These are phyloP conservation scores for Boletus patriciae DNA, from an alignment of 768 basidiomycete species.

Conservation along the genomic window DNA sequence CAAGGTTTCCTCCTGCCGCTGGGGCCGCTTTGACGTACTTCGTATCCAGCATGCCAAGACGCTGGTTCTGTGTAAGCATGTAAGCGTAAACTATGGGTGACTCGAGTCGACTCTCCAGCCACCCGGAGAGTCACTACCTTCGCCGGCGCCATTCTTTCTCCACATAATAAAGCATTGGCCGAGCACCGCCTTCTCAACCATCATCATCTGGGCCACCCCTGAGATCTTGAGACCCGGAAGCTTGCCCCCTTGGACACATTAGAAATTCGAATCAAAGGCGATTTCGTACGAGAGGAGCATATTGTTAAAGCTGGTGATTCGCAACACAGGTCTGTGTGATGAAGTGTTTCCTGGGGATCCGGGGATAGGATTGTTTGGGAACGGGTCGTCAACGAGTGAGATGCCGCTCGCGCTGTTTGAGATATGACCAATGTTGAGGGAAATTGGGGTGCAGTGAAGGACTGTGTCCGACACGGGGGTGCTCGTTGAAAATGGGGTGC, in stretches of 20 bases:
- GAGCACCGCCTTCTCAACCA: slow-evolving; percentile 69
- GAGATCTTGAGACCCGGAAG: slow-evolving; percentile 30
- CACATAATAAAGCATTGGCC: slow-evolving; percentile 83
- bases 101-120: neutral
- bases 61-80: too few relatives aligned
- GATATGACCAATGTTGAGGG: slow-evolving; percentile 57
- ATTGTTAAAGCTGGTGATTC: slow-evolving; percentile 66
- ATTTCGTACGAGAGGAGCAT: slow-evolving; percentile 76
- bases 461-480: slow-evolving; percentile 53
- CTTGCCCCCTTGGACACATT: slow-evolving; percentile 76
- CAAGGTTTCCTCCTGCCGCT: too few relatives aligned
- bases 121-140: slow-evolving; percentile 46
- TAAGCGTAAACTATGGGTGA: too few relatives aligned
- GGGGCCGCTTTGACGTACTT: too few relatives aligned
- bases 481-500: slow-evolving; percentile 67
- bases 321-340: slow-evolving; percentile 40
- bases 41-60: too few relatives aligned
- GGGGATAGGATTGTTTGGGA: slow-evolving; percentile 48
- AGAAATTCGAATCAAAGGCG: slow-evolving; percentile 62
- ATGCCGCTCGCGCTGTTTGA: slow-evolving; percentile 56
- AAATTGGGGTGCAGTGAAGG: slow-evolving; percentile 55
- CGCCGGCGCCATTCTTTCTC: slow-evolving; percentile 61
- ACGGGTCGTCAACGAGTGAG: slow-evolving; percentile 67
- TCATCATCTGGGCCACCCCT: slow-evolving; percentile 57
- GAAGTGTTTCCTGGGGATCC: slow-evolving; percentile 31